These are phyloP conservation scores for Nannizzia gypsea DNA, from an alignment of 2,329 filamentous ascomycete genomes.

Conservation along the genomic window DNA sequence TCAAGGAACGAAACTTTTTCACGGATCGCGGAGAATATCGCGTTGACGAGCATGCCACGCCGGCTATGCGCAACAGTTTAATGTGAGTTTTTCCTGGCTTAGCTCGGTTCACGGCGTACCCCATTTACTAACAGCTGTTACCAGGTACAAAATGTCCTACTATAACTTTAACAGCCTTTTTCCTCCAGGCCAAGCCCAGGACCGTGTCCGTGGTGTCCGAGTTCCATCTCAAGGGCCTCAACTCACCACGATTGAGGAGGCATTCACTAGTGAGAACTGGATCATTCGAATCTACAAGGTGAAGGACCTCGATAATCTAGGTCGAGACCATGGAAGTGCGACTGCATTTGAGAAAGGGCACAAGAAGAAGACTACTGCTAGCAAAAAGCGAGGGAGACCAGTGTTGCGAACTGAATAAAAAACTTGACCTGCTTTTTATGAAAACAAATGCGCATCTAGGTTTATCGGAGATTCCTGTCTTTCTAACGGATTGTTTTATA, in stretches of 20 bases:
- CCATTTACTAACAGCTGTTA: conserved; percentile 14
- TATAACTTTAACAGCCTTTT: conserved; percentile 93
- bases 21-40: conserved; percentile 87
- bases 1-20: conserved; percentile 95
- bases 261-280: conserved; percentile 99
- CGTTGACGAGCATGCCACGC: conserved; percentile 83
- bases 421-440: neutral
- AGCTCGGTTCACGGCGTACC: neutral
- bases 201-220: conserved; percentile 71
- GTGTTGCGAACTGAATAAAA: conserved; percentile 29
- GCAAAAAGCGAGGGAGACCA: conserved; percentile 31
- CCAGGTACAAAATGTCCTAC: conserved; percentile 99
- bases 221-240: conserved; percentile 76
- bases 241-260: conserved; percentile 84
- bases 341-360: conserved; percentile 42
- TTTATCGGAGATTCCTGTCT: neutral
- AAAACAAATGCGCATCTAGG: neutral
- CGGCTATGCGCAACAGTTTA: conserved; percentile 97
- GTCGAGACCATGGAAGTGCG: conserved; percentile 66
- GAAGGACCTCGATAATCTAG: conserved; percentile 95
- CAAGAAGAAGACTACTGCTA: conserved; percentile 38
- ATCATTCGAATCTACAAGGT: conserved; percentile 99
- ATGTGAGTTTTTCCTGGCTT: conserved; percentile 54
- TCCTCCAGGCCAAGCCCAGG: conserved; percentile 76
- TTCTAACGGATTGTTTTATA: conserved; percentile 2